Base-by-base conservation (phyloP, 2,329 filamentous ascomycete genomes). In the Pestalotiopsis sp. region DNA sequence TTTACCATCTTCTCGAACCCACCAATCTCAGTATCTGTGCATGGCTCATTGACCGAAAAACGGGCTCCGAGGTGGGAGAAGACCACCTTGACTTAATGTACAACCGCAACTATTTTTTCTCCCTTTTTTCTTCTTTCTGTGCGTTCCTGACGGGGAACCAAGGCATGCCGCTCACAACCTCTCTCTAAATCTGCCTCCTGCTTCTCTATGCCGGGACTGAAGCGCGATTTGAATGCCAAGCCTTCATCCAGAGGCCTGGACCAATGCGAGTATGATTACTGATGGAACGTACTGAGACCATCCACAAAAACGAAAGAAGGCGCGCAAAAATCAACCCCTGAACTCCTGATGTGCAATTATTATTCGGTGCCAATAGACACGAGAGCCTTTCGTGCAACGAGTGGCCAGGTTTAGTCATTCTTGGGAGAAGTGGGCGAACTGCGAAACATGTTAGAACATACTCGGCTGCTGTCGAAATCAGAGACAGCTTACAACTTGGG, bases 401-500 rank as follows among this genome's bases (percentile, higher is more conserved):
- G 35, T 40, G 24, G 24, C 52, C n/a, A 55, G 20, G 40, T 38
- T 44, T 67, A 69, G 59, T 69, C 69, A 67, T 69, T 72, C 71
- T 77, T 77, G 13, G 77, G 77, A 57, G 77, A 78, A 24, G 70
- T 77, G 22, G 77, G 77, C 65, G 77, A 78, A 68, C 76, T 78
- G 59, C 56, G 30, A 35, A 55, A n/a, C 64, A 74, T 70, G 66
- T 59, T 30, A 26, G 35, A 57, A 40, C 3, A 9, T 63, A 10
- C 6, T 55, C 6, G 30, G 26, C 57, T 44, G 44, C 63, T 2
- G 52, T 22, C 56, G 14, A 17, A 9, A n/a, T 20, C 48, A 79
- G 81, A 68, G 76, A 83, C 81, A 82, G 83, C 70, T 69, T 76
- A 83, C 81, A 82, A 83, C 70, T 81, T 81, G 30, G 79, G 76